Conservation (phyloP, 805 yeast species). For the Ogataea ramenticola region DNA sequence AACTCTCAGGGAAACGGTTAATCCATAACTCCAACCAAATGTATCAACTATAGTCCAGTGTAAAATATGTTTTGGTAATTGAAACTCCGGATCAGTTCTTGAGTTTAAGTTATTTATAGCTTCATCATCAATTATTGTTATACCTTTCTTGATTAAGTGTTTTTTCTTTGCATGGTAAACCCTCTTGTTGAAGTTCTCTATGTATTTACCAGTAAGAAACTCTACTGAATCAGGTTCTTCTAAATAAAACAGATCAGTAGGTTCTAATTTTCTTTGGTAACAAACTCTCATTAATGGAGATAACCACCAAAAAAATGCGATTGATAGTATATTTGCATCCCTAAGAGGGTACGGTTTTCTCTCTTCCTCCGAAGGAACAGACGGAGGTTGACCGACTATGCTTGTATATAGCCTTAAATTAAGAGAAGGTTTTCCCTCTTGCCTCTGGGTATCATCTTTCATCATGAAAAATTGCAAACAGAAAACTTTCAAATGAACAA, state of each 20-base stretch:
- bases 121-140: background rate
- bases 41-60: background rate
- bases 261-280: slow-evolving; percentile 61
- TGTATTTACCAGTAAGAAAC: slow-evolving; percentile 27
- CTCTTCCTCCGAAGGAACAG: background rate
- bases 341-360: background rate
- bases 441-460: background rate
- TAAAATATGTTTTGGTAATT: background rate
- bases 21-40: background rate
- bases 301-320: slow-evolving; percentile 54
- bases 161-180: slow-evolving; percentile 19
- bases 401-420: background rate
- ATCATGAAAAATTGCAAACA: too few relatives aligned
- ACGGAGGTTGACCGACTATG: background rate
- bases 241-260: slow-evolving; percentile 52
- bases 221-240: slow-evolving; percentile 40
- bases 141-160: background rate
- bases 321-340: background rate
- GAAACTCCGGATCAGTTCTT: background rate
- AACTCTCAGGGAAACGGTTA: background rate
- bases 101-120: background rate
- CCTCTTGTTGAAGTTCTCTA: slow-evolving; percentile 23
- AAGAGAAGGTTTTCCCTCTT: background rate
- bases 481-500: too few relatives aligned
- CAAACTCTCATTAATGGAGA: slow-evolving; percentile 58